Percentiles rank a stretch among this genome's conserved stretches.
phyloP scores from a whole-genome alignment of 2,329 filamentous ascomycete genomes.

The Trichoderma guizhouense region DNA sequence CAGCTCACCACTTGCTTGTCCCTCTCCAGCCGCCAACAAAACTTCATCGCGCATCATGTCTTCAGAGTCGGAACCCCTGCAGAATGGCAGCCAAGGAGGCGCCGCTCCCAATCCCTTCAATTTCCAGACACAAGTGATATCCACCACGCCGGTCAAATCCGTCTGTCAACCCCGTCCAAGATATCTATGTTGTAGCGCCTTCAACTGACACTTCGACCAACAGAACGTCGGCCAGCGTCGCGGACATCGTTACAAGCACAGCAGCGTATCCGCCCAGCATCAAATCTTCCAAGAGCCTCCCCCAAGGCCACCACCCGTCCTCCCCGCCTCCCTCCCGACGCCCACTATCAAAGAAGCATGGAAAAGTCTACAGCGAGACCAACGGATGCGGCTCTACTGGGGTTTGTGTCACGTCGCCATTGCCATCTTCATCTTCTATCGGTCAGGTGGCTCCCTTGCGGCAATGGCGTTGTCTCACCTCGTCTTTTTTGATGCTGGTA shows the following conservation, averaged over 20 bases:
- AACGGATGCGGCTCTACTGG: conserved; percentile 81
- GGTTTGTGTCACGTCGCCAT: conserved; percentile 83
- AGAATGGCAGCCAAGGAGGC: conserved; percentile 23
- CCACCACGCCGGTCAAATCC: conserved; percentile 72
- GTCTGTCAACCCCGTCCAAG: conserved; percentile 43
- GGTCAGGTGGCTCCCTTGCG: conserved; percentile 78
- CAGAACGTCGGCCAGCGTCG: conserved; percentile 87
- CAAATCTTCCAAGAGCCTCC: conserved; percentile 95
- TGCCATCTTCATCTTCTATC: conserved; percentile 81
- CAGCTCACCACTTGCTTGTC: not conserved
- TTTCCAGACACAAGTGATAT: conserved; percentile 80
- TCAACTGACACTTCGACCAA: conserved; percentile 11
- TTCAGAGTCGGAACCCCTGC: conserved; percentile 20
- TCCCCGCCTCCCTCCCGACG: conserved; percentile 88
- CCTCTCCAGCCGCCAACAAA: not conserved
- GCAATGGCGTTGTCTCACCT: conserved; percentile 91
- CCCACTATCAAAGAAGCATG: conserved; percentile 87
- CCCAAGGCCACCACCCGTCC: conserved; percentile 76
- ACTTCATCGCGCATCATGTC: not conserved
- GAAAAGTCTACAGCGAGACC: conserved; percentile 83
- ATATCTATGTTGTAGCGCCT: not conserved
- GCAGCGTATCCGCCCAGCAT: conserved; percentile 80
- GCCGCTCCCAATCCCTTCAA: conserved; percentile 74
- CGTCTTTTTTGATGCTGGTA: conserved; percentile 92
- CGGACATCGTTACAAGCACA: conserved; percentile 97